phyloP scores from a whole-genome alignment of 306 rosid genomes.

The Cajanus cajan region DNA sequence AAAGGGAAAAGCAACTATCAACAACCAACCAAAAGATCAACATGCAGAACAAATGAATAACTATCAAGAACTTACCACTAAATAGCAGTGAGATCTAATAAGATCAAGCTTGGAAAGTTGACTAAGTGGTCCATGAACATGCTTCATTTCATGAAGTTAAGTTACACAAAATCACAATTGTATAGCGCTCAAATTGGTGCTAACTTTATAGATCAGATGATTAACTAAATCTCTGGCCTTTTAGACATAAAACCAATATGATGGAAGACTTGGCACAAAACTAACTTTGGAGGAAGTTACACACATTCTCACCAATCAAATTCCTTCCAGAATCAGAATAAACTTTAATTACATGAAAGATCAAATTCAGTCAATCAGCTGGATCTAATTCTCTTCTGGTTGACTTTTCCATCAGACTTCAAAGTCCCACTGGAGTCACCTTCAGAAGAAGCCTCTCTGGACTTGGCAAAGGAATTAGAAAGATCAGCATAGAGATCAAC shows the following conservation, averaged over 20 bases:
- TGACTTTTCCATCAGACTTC: slow-evolving; percentile 72
- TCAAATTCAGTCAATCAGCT: slow-evolving; percentile 44
- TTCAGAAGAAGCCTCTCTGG: slow-evolving; percentile 77
- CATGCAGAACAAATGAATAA: slow-evolving; percentile 16
- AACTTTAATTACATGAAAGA: slow-evolving; percentile 28
- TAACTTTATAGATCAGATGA: slow-evolving; percentile 27
- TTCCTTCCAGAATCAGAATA: slow-evolving; percentile 14
- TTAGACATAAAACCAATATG: slow-evolving; percentile 25
- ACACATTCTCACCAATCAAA: slow-evolving; percentile 40
- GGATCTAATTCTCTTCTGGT: slow-evolving; percentile 76
- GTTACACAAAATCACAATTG: slow-evolving; percentile 39
- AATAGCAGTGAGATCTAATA: background rate
- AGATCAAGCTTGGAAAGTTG: slow-evolving; percentile 25
- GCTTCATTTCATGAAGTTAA: slow-evolving; percentile 24
- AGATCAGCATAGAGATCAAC: slow-evolving; percentile 92
- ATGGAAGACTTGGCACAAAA: slow-evolving; percentile 12
- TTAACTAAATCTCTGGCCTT: slow-evolving; percentile 30
- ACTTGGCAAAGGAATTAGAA: slow-evolving; percentile 65
- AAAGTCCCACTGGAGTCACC: slow-evolving; percentile 76
- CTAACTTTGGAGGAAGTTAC: slow-evolving; percentile 29
- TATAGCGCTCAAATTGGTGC: slow-evolving; percentile 29
- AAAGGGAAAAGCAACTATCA: slow-evolving; percentile 2
- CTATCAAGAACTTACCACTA: slow-evolving; percentile 1
- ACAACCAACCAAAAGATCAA: slow-evolving; percentile 26
- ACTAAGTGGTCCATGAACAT: slow-evolving; percentile 19